Base-by-base conservation (phyloP, 768 basidiomycete genomes). In the Naematelia aurantialba region DNA sequence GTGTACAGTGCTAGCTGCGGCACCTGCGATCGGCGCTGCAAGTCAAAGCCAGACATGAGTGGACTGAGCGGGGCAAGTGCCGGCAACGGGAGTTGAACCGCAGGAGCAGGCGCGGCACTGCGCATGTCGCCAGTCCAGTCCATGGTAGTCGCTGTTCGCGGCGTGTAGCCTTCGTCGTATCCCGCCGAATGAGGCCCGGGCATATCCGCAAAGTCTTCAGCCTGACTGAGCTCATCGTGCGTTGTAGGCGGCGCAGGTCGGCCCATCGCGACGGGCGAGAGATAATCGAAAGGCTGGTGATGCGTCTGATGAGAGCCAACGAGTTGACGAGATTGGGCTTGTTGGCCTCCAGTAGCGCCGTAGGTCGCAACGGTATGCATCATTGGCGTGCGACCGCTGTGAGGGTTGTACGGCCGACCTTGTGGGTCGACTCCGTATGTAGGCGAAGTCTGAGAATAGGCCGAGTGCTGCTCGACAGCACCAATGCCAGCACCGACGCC, bases 181-280 rank as follows among this genome's bases (percentile, higher is more conserved):
- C 25, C 19, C 4, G 67, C 58, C 4, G 63, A 65, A 22, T 55
- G 45, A 50, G 56, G 58, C 30, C 48, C 22, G 13, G 64, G 67
- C 25, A 66, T 56, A 39, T 73, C 72, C 24, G 65, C 69, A 59
- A 63, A 73, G 49, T 67, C 72, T 52, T 73, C 72, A 22, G 55
- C 50, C 12, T 53, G 52, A 11, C 61, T 59, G 11, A 73, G 55
- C 22, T 69, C 68, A 31, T 50, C 52, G 11, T 55, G 48, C 10
- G 65, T 65, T 2, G 45, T 34, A 1, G 72, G 72, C 2, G 63
- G 57, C 2, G 60, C 60, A 1, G 72, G 72, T 44, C 67, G 58
- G 55, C 72, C 71, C 52, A 73, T 61, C 14, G 67, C 45, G 4
- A 70, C 50, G 11, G 67, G 63, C n/a, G 46, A 46, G 27, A 66